Evolutionary conservation across 805 yeast species (phyloP), one percentile per base, ranked within the genome.

Genomic region (Allodekkera sacchari): DNA sequence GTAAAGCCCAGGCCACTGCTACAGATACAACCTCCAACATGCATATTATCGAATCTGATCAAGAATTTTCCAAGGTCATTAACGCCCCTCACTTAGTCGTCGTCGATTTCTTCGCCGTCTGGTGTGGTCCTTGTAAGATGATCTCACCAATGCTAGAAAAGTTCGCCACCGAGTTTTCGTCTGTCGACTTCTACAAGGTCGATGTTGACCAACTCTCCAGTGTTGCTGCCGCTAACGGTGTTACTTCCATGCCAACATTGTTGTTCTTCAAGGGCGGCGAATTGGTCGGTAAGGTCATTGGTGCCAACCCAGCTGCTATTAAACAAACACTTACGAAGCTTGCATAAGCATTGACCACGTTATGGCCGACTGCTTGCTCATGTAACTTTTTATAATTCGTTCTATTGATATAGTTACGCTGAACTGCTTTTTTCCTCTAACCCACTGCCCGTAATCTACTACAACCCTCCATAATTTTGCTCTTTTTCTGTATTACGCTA

Each of bases 61-160:
- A 45, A 22, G 88, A 87, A 57, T 89, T 88, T 71, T 63, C 72
- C 33, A 64, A 67, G 37, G 80, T 77, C 44, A 71, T 80, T 52
- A 47, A 60, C 36, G 73, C 72, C 45, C 21, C 41, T 25, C 83
- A 81, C 48, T 68, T 85, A 53, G 88, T 85, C 47, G 88, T 92
- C 47, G 84, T 92, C 47, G 97, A 92, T 68, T 92, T 89, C 68
- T 88, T 74, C 55, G 97, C 97, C 50, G 77, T 88, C 40, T 92
- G 97, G 96, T 89, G 98, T 64, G 96, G 96, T 48, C 97, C 98
- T 41, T 89, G 98, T 71, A 92, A 89, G 73, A 83, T 83, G 77
- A 81, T 92, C 63, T 88, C 96, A 34, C 98, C 98, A 48, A 66
- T 84, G 65, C 65, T 89, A 48, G 95, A 88, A 55, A 80, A 81